phyloP scores from a whole-genome alignment of 139 green algal genomes.

The Chlorella ohadii region DNA sequence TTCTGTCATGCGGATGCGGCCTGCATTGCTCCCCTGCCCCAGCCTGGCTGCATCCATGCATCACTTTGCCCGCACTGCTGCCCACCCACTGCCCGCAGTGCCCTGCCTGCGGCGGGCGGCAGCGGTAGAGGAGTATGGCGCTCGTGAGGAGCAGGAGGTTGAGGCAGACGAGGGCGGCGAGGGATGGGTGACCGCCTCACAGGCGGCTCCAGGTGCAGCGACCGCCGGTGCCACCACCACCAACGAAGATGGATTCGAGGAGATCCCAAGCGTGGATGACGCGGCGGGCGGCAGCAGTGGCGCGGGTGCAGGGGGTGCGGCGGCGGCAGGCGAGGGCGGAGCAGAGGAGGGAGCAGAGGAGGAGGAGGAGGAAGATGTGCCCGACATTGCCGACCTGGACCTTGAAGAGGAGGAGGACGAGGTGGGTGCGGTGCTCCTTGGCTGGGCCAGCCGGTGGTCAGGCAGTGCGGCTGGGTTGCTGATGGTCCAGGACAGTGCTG shows the following conservation, averaged over 20 bases:
- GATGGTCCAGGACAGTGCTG: too few species aligned
- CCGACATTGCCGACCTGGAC: conserved; percentile 82
- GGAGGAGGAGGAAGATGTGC: conserved; percentile 70
- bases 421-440: conserved; percentile 61
- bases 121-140: conserved; percentile 63
- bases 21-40: not conserved
- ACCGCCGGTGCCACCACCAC: conserved; percentile 1
- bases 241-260: conserved; percentile 49
- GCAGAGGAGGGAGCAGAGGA: not conserved
- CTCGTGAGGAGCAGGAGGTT: conserved; percentile 54
- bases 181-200: conserved; percentile 72
- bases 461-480: too few species aligned
- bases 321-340: not conserved
- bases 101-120: conserved; percentile 81
- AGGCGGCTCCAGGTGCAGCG: not conserved
- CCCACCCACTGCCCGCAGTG: conserved; percentile 58
- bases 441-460: not conserved
- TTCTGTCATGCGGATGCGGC: too few species aligned
- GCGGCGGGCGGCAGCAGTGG: not conserved
- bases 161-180: conserved; percentile 54
- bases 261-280: conserved; percentile 51
- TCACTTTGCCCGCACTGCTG: too few species aligned
- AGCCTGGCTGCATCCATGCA: too few species aligned
- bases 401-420: conserved; percentile 64
- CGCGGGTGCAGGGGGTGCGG: not conserved